Conservation (phyloP, 257 asterid genomes). For the Solanum peruvianum region DNA sequence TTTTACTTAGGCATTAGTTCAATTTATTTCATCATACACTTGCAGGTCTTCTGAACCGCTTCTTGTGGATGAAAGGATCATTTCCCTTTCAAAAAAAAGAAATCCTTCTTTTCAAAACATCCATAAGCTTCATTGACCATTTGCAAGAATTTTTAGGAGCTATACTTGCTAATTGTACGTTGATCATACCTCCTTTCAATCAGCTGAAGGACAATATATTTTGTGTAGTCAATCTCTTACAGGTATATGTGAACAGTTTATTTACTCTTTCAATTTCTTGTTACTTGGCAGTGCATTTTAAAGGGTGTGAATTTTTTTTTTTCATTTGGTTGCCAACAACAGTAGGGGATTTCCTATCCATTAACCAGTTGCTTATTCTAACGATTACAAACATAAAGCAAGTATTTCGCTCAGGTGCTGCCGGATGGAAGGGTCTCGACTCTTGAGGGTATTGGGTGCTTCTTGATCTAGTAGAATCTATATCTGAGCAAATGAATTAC, state of each 20-base stretch:
- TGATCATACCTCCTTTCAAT: conserved; percentile 87
- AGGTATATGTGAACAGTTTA: conserved; percentile 30
- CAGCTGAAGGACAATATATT: conserved; percentile 67
- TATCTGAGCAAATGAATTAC: not conserved
- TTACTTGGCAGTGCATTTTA: not conserved
- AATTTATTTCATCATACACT: not conserved
- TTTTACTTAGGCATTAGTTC: not conserved
- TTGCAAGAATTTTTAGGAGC: conserved; percentile 89
- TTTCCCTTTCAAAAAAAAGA: conserved; percentile 66
- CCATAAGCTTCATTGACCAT: conserved; percentile 89
- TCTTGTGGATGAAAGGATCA: conserved; percentile 74
- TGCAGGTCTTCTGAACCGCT: conserved; percentile 89
- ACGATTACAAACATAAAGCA: not conserved
- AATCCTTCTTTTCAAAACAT: conserved; percentile 61
- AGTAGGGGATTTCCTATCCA: not conserved
- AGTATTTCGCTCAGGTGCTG: not conserved
- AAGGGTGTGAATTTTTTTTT: not conserved
- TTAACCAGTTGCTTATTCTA: not conserved
- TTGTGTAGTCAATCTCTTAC: conserved; percentile 40
- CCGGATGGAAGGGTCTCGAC: not conserved
- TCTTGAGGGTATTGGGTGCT: not conserved
- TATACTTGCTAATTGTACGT: conserved; percentile 51
- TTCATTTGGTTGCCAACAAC: not conserved
- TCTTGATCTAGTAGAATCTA: not conserved
- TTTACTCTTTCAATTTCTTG: not conserved